These are phyloP conservation scores for Amanita muscaria DNA, from an alignment of 768 basidiomycete species.

Conservation along the genomic window DNA sequence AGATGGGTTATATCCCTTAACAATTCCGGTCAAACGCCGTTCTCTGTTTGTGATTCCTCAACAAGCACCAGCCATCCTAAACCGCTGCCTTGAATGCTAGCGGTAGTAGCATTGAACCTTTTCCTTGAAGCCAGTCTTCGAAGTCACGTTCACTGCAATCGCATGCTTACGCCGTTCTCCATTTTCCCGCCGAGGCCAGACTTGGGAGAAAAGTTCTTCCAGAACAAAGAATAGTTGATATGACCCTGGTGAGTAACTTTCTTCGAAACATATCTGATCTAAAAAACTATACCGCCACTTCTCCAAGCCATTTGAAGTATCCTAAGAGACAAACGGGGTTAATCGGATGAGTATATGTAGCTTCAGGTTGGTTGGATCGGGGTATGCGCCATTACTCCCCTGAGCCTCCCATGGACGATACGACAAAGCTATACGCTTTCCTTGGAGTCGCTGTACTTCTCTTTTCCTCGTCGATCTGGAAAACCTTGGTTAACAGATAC, in stretches of 20 bases:
- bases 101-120: constrained; percentile 81
- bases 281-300: constrained; percentile 72
- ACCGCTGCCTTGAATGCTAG: constrained; percentile 91
- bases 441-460: too few relatives aligned
- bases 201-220: constrained; percentile 89
- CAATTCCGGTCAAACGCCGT: background rate
- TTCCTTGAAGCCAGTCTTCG: constrained; percentile 79
- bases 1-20: constrained; percentile 58
- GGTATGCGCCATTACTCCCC: too few relatives aligned
- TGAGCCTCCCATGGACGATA: too few relatives aligned
- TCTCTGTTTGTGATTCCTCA: background rate
- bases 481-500: too few relatives aligned
- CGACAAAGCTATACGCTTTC: too few relatives aligned
- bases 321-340: too few relatives aligned
- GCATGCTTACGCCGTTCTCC: constrained; percentile 60
- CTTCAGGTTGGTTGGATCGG: too few relatives aligned
- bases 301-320: too few relatives aligned
- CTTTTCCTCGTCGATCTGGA: too few relatives aligned
- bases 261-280: too few relatives aligned
- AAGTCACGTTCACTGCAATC: constrained; percentile 76
- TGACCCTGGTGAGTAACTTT: too few relatives aligned
- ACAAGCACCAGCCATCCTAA: constrained; percentile 91
- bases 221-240: constrained; percentile 95
- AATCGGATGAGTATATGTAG: too few relatives aligned
- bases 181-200: constrained; percentile 56